These are phyloP conservation scores for Pseudocohnilembus persalinus DNA, from an alignment of 169 alveolate genomes.

Conservation along the genomic window DNA sequence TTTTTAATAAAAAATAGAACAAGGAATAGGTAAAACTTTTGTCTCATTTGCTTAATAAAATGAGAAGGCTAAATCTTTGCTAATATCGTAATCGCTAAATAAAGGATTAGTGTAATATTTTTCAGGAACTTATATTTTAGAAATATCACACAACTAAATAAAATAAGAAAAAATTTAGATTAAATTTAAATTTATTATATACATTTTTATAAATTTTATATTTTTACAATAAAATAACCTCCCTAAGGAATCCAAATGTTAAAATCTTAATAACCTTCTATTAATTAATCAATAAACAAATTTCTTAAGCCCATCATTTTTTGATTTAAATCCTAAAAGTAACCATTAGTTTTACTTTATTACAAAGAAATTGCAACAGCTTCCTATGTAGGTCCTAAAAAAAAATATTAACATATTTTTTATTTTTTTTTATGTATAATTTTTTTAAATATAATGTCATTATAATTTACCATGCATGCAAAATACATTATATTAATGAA, in stretches of 20 bases:
- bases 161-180: not conserved
- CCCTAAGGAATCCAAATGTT: slow-evolving; percentile 57
- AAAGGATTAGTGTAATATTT: slow-evolving; percentile 44
- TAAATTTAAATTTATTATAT: no score
- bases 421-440: slow-evolving; percentile 23
- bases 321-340: slow-evolving; percentile 8
- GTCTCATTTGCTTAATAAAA: slow-evolving; percentile 66
- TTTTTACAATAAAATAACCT: slow-evolving; percentile 63
- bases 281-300: slow-evolving; percentile 43
- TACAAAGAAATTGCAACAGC: slow-evolving; percentile 34
- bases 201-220: no score
- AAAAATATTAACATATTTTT: not conserved
- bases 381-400: slow-evolving; percentile 21
- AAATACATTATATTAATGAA: slow-evolving; percentile 53
- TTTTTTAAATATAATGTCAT: slow-evolving; percentile 18
- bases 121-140: slow-evolving; percentile 46
- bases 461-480: slow-evolving; percentile 51
- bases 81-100: slow-evolving; percentile 40
- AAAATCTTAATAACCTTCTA: slow-evolving; percentile 38
- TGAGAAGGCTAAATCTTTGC: slow-evolving; percentile 73
- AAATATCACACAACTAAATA: slow-evolving; percentile 47
- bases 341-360: not conserved
- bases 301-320: slow-evolving; percentile 35
- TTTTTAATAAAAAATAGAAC: slow-evolving; percentile 58
- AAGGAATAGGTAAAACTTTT: slow-evolving; percentile 71